Conservation (phyloP, 805 yeast species). For the Yarrowia yakushimensis region DNA sequence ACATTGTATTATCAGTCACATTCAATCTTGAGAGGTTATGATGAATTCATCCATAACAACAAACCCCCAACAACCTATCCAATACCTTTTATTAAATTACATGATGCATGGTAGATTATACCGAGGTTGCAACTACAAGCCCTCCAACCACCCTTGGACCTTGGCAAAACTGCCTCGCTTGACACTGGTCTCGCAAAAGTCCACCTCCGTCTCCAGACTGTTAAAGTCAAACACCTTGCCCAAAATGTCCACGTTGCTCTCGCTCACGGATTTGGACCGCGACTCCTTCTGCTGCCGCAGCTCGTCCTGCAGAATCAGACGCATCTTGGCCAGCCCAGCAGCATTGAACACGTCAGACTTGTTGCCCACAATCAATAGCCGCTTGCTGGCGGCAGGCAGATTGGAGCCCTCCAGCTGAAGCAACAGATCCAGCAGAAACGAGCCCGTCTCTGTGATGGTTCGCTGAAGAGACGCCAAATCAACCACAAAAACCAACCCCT, state of each 20-base stretch:
- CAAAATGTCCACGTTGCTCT: constrained; percentile 10
- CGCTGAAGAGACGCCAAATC: constrained; percentile 63
- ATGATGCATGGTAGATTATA: background rate
- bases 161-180: background rate
- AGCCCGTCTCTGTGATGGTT: constrained; percentile 51
- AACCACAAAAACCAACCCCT: constrained; percentile 70
- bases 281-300: constrained; percentile 18
- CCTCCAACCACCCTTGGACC: constrained; percentile 16
- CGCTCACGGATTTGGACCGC: background rate
- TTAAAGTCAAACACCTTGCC: constrained; percentile 19
- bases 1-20: no score
- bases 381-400: constrained; percentile 47
- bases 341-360: constrained; percentile 79
- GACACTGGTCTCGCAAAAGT: background rate
- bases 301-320: background rate
- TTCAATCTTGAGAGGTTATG: no score
- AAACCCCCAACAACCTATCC: no score
- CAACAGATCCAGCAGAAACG: constrained; percentile 18
- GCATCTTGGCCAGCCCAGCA: constrained; percentile 4
- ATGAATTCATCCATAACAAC: no score
- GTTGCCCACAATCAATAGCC: constrained; percentile 73
- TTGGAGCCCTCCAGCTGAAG: background rate
- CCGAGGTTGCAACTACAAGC: background rate
- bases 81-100: background rate
- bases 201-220: constrained; percentile 22